Percentiles rank a stretch among this genome's conserved stretches.
These are phyloP conservation scores for Oenanthe sinensis DNA, from an alignment of 129 eudicot genomes.

Conservation along the genomic window DNA sequence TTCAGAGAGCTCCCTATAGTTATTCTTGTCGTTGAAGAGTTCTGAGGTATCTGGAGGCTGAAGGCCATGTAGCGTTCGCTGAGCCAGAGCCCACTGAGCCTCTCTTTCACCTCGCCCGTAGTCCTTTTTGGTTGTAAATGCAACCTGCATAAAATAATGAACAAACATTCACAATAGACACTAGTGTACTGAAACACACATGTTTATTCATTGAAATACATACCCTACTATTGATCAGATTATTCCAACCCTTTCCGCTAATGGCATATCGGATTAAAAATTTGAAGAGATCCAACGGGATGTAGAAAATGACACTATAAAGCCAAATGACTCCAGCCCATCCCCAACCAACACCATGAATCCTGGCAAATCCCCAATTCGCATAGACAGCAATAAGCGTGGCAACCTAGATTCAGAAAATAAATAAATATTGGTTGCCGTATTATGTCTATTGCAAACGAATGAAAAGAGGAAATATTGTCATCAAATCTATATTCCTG, in stretches of 20 bases:
- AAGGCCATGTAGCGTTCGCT: slow-evolving; percentile 71
- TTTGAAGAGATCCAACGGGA: slow-evolving; percentile 67
- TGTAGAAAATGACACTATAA: slow-evolving; percentile 50
- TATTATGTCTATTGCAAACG: neutral
- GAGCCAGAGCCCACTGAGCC: slow-evolving; percentile 79
- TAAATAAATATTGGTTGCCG: neutral
- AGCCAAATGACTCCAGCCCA: slow-evolving; percentile 93
- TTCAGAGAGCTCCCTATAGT: slow-evolving; percentile 63
- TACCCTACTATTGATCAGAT: slow-evolving; percentile 12
- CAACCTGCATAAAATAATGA: slow-evolving; percentile 16
- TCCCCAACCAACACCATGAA: slow-evolving; percentile 85
- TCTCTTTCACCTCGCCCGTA: slow-evolving; percentile 79
- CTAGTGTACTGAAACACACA: neutral
- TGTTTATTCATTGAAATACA: neutral
- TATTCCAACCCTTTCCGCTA: slow-evolving; percentile 70
- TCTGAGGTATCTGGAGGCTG: slow-evolving; percentile 40
- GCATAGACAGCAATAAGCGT: slow-evolving; percentile 80
- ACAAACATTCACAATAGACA: neutral
- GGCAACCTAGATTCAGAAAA: slow-evolving; percentile 36
- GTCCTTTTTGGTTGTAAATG: slow-evolving; percentile 64
- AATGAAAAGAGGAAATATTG: neutral
- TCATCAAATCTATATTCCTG: neutral
- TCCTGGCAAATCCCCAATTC: slow-evolving; percentile 69
- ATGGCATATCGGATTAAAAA: slow-evolving; percentile 48
- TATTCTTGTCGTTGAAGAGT: slow-evolving; percentile 35